Conservation (phyloP, 345 rosid species). For the Sonneratia caseolaris region DNA sequence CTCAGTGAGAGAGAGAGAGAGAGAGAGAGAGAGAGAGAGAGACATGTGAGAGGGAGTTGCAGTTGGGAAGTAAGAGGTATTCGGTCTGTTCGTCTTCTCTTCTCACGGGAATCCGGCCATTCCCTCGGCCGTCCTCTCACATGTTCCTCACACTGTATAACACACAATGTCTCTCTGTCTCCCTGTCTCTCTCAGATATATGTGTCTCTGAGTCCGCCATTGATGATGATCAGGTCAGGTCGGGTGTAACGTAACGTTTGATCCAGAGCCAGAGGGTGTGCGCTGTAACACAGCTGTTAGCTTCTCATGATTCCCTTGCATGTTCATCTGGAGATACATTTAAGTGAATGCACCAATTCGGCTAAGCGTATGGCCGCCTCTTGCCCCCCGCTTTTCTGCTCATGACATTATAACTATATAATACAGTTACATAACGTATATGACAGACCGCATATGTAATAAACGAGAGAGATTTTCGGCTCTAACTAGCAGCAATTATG, state of each 20-base stretch:
- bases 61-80: background rate
- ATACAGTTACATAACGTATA: too few species aligned
- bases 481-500: too few species aligned
- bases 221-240: background rate
- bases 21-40: slow-evolving; percentile 1
- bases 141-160: background rate
- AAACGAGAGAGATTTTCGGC: too few species aligned
- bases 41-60: background rate
- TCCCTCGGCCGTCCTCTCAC: slow-evolving; percentile 10
- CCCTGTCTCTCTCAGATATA: slow-evolving; percentile 5
- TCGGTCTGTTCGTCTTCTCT: slow-evolving; percentile 10
- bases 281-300: background rate
- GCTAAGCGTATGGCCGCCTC: too few species aligned
- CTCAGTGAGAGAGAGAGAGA: slow-evolving; percentile 1
- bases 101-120: slow-evolving; percentile 36
- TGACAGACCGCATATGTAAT: too few species aligned
- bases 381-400: too few species aligned
- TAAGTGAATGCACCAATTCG: too few species aligned
- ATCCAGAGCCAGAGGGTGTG: background rate
- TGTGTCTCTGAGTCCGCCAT: background rate
- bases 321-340: too few species aligned
- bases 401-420: too few species aligned
- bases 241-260: background rate
- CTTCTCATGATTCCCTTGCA: background rate
- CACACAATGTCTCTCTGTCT: background rate